Evolutionary conservation across 345 rosid species (phyloP).

Genomic region (Boechera stricta): DNA sequence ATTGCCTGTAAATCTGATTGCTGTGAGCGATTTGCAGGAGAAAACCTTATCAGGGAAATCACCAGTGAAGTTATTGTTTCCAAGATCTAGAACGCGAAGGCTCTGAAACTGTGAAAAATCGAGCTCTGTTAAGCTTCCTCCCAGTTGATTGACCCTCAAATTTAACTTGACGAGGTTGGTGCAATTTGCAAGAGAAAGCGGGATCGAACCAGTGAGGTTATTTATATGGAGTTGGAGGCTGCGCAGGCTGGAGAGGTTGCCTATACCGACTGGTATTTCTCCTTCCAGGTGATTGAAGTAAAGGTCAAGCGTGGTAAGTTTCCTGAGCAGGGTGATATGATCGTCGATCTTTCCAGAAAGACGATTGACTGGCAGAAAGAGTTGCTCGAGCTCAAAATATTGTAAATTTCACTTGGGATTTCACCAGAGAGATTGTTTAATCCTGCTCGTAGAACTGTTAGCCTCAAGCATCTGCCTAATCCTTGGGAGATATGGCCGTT

Average conservation of each 20-base stretch:
- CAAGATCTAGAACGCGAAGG: constrained; percentile 73
- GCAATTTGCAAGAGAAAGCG: constrained; percentile 64
- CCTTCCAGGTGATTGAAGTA: constrained; percentile 66
- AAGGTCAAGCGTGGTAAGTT: constrained; percentile 65
- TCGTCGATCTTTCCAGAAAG: constrained; percentile 60
- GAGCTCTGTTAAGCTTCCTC: constrained; percentile 59
- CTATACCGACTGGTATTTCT: constrained; percentile 59
- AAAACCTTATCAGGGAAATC: constrained; percentile 61
- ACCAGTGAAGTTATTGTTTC: constrained; percentile 76
- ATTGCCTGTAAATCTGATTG: constrained; percentile 72
- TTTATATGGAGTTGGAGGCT: constrained; percentile 66
- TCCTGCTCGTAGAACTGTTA: constrained; percentile 62
- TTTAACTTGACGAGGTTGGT: constrained; percentile 58
- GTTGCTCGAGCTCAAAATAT: constrained; percentile 50
- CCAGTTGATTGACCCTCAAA: constrained; percentile 63
- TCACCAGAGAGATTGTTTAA: constrained; percentile 70
- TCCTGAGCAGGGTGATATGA: constrained; percentile 48
- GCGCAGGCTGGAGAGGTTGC: constrained; percentile 59
- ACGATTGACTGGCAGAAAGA: constrained; percentile 63
- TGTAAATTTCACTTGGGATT: constrained; percentile 63
- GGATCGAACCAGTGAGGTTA: constrained; percentile 61
- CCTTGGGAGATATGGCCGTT: constrained; percentile 55
- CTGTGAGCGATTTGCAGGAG: constrained; percentile 67
- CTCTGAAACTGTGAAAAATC: constrained; percentile 61
- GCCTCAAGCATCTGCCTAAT: constrained; percentile 59